These are phyloP conservation scores for Musa acuminata DNA, from an alignment of 176 grass and related monocot species.

Conservation along the genomic window DNA sequence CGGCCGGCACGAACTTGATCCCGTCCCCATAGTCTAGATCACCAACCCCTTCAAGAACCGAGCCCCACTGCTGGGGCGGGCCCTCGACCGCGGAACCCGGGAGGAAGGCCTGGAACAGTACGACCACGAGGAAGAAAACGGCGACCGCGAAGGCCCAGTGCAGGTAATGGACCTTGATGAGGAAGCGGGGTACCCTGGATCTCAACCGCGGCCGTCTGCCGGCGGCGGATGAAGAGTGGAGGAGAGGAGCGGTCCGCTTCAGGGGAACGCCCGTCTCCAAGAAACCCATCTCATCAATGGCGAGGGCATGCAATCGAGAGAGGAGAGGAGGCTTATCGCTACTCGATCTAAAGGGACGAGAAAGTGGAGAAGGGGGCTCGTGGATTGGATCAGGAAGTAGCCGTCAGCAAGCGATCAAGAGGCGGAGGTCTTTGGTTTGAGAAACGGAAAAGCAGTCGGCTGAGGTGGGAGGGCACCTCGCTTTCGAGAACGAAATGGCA, in stretches of 20 bases:
- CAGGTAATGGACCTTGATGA: conserved; percentile 68
- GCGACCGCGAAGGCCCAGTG: conserved; percentile 53
- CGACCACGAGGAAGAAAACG: conserved; percentile 75
- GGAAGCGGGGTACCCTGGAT: conserved; percentile 68
- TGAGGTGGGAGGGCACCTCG: too few relatives aligned
- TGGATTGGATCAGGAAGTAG: too few relatives aligned
- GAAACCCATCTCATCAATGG: conserved; percentile 46
- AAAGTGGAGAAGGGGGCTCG: too few relatives aligned
- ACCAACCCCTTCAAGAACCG: conserved; percentile 10
- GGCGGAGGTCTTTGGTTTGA: too few relatives aligned
- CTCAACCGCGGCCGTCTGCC: conserved; percentile 26
- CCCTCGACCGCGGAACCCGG: conserved; percentile 49
- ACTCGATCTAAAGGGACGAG: too few relatives aligned
- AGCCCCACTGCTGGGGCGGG: conserved; percentile 6
- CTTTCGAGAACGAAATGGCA: too few relatives aligned
- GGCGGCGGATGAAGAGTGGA: conserved; percentile 1
- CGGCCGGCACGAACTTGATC: conserved; percentile 52
- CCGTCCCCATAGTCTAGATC: conserved; percentile 44
- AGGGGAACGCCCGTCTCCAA: conserved; percentile 35
- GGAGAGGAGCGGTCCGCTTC: conserved; percentile 14
- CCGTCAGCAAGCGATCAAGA: too few relatives aligned
- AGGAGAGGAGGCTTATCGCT: neutral
- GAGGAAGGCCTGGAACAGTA: conserved; percentile 48
- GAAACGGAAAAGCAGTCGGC: too few relatives aligned
- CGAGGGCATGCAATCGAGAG: neutral